phyloP scores from a whole-genome alignment of 805 yeast genomes.

The Saccharomycopsis guyanensis region DNA sequence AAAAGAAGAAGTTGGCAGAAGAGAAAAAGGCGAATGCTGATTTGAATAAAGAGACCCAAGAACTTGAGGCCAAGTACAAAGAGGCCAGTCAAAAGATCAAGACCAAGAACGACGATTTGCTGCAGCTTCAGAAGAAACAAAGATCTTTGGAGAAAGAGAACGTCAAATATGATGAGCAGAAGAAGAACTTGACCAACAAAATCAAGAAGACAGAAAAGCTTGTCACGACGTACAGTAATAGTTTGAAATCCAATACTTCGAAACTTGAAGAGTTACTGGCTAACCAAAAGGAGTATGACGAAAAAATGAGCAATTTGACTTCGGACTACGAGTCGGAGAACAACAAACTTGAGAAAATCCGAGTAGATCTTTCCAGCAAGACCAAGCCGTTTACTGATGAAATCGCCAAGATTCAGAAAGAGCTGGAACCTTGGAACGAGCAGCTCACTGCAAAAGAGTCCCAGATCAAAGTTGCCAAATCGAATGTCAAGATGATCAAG shows the following conservation, averaged over 20 bases:
- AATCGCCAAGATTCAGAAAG: constrained; percentile 53
- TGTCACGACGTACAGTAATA: constrained; percentile 39
- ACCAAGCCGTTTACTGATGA: constrained; percentile 61
- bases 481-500: constrained; percentile 53
- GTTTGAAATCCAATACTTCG: constrained; percentile 37
- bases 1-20: constrained; percentile 34
- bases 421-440: constrained; percentile 78
- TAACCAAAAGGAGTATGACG: constrained; percentile 38
- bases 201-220: constrained; percentile 51
- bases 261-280: constrained; percentile 39
- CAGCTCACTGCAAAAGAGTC: constrained; percentile 56
- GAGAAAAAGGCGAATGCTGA: constrained; percentile 38
- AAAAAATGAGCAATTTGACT: constrained; percentile 37
- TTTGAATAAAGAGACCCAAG: constrained; percentile 32
- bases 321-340: constrained; percentile 45
- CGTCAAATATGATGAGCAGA: constrained; percentile 54
- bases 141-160: constrained; percentile 23
- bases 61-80: constrained; percentile 26
- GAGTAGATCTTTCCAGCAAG: constrained; percentile 60
- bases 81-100: constrained; percentile 27
- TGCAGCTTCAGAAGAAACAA: constrained; percentile 27
- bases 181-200: constrained; percentile 55
- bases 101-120: constrained; percentile 21
- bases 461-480: constrained; percentile 54
- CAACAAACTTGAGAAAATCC: constrained; percentile 50